phyloP scores from a whole-genome alignment of 140 eudicot species.

The Flaveria floridana region DNA sequence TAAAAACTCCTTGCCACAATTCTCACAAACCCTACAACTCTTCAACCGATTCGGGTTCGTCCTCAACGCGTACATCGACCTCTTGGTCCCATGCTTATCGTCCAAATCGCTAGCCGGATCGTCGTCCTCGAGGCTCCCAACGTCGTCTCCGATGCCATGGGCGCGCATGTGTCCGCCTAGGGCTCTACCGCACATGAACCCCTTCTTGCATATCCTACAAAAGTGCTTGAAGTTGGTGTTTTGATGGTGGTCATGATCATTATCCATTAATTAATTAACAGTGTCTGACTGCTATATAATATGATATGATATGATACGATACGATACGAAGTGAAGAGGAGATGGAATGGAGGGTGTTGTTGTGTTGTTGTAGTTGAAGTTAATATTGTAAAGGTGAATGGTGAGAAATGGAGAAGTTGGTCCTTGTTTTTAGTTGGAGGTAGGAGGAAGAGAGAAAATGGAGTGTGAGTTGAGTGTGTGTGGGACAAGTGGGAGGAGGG shows the following conservation, averaged over 20 bases:
- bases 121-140: conserved; percentile 54
- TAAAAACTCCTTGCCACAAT: conserved; percentile 81
- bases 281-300: too few relatives aligned
- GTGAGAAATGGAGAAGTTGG: conserved; percentile 43
- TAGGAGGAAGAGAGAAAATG: conserved; percentile 43
- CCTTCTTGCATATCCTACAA: conserved; percentile 82
- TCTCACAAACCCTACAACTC: conserved; percentile 64
- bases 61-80: conserved; percentile 60
- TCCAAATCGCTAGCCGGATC: conserved; percentile 73
- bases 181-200: conserved; percentile 94
- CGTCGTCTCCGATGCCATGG: conserved; percentile 81
- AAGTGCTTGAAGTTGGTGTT: conserved; percentile 66
- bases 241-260: conserved; percentile 34
- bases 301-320: too few relatives aligned
- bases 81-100: conserved; percentile 57
- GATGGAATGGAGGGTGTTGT: conserved; percentile 38
- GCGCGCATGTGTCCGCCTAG: conserved; percentile 98
- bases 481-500: conserved; percentile 75
- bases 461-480: conserved; percentile 48
- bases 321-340: conserved; percentile 11
- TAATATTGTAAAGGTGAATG: conserved; percentile 49
- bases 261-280: conserved; percentile 19
- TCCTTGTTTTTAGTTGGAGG: conserved; percentile 80
- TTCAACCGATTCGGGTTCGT: conserved; percentile 78
- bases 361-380: conserved; percentile 62